Conservation (phyloP, 225 moss, liverwort and hornwort species). For the Pseudoscleropodium purum region DNA sequence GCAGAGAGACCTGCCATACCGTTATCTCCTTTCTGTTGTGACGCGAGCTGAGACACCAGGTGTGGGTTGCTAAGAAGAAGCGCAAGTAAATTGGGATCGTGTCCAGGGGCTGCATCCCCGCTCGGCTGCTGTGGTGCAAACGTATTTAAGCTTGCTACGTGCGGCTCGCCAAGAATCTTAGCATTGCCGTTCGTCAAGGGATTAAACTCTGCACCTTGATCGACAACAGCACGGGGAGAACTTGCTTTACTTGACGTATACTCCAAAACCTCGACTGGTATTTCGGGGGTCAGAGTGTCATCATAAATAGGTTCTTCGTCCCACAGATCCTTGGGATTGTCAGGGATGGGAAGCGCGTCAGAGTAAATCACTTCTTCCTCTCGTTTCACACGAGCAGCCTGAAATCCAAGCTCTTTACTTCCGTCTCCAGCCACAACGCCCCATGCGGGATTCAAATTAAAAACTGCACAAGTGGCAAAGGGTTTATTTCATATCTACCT, state of each 20-base stretch:
- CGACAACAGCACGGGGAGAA: slow-evolving; percentile 10
- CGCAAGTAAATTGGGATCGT: slow-evolving; percentile 88
- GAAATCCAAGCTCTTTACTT: slow-evolving; percentile 76
- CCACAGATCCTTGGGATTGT: slow-evolving; percentile 87
- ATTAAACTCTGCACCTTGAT: slow-evolving; percentile 11
- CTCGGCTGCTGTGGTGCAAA: slow-evolving; percentile 5
- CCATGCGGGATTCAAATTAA: slow-evolving; percentile 57
- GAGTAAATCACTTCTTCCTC: slow-evolving; percentile 79
- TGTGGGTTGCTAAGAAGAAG: slow-evolving; percentile 88
- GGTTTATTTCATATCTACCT: background rate
- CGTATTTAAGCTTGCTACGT: slow-evolving; percentile 1
- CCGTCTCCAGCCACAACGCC: slow-evolving; percentile 74
- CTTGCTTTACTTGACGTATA: slow-evolving; percentile 19
- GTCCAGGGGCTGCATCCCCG: slow-evolving; percentile 26
- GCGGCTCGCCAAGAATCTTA: slow-evolving; percentile 1
- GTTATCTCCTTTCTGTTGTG: slow-evolving; percentile 47
- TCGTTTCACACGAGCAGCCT: slow-evolving; percentile 78
- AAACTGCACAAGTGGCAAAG: slow-evolving; percentile 25
- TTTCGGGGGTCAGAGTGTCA: slow-evolving; percentile 85
- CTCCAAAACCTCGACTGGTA: slow-evolving; percentile 41
- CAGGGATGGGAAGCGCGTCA: slow-evolving; percentile 45
- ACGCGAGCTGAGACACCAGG: slow-evolving; percentile 76
- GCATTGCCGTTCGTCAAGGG: background rate
- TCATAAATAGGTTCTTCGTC: slow-evolving; percentile 89
- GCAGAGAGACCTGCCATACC: slow-evolving; percentile 34